Evolutionary conservation across 208 protist species (phyloP), one percentile per base, ranked within the genome.

Genomic region (Trypanosoma cruzi): DNA sequence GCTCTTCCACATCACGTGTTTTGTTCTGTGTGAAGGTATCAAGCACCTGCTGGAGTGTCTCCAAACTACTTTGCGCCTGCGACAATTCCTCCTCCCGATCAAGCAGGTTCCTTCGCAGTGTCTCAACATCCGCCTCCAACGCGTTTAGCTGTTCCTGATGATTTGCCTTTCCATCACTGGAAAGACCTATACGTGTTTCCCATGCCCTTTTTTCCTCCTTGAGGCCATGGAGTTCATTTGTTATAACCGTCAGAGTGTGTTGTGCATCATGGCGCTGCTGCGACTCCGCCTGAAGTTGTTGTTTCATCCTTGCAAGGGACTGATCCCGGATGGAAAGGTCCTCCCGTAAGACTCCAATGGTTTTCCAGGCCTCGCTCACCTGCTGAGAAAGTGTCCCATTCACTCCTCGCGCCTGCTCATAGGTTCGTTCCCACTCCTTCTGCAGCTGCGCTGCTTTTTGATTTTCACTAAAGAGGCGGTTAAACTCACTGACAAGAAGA

Each of bases 341-440:
- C 68, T 93, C 86, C 18, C 81, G 80, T 44, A 89, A 67, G 24
- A 71, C 61, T 16, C 83, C 85, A 46, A 85, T 82, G 4, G 59
- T 80, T 37, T 68, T 61, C 87, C 81, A 89, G 18, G 84, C 83
- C 28, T 93, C 90, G 42, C 32, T 68, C 4, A 91, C 37, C 68
- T 93, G 90, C 61, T 79, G 66, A 63, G 87, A 82, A 5, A 93
- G 70, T 4, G 82, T 77, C 31, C 80, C 77, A 70, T 95, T 95
- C 20, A 93, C 85, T 16, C 69, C 68, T 5, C 81, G 71, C 8
- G 87, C 90, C 68, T 95, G 62, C 68, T 86, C 81, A 71, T 93
- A 95, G n/a, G 90, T 93, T 36, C 75, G 64, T 69, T 90, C 90
- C 90, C 86, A 93, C 74, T 93, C 83, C 60, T 74, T 77, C 66